These are phyloP conservation scores for Acacia concinna DNA, from an alignment of 331 rosid species.

Conservation along the genomic window DNA sequence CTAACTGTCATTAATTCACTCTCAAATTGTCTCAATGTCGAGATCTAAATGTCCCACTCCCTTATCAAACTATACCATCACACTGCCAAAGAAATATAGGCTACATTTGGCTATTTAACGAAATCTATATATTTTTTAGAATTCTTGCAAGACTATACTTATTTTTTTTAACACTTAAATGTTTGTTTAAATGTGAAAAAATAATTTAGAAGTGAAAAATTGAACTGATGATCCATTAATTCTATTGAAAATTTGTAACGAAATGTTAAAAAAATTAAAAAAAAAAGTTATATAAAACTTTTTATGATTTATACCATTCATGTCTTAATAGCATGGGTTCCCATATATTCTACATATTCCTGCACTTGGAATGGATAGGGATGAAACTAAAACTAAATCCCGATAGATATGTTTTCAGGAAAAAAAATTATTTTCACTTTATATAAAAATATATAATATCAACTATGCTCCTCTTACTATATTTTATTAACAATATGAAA, in stretches of 20 bases:
- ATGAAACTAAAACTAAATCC: neutral
- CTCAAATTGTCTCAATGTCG: no score
- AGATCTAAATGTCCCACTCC: neutral
- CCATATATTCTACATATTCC: neutral
- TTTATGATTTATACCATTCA: neutral
- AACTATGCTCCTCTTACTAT: neutral
- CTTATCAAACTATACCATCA: neutral
- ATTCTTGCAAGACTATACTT: neutral
- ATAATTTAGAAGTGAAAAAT: neutral
- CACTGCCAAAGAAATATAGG: neutral
- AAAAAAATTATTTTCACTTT: neutral
- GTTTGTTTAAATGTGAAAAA: neutral
- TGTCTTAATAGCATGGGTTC: neutral
- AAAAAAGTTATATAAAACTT: neutral
- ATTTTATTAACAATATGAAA: no score
- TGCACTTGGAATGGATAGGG: neutral
- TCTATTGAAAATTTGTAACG: neutral
- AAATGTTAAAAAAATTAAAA: neutral
- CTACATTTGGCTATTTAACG: neutral
- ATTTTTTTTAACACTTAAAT: no score
- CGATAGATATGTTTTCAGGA: neutral
- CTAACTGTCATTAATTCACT: neutral
- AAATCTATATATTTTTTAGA: neutral
- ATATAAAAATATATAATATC: neutral
- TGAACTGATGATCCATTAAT: neutral